Base-by-base conservation (phyloP, 2,329 filamentous ascomycete species). In the Cytospora leucostoma region DNA sequence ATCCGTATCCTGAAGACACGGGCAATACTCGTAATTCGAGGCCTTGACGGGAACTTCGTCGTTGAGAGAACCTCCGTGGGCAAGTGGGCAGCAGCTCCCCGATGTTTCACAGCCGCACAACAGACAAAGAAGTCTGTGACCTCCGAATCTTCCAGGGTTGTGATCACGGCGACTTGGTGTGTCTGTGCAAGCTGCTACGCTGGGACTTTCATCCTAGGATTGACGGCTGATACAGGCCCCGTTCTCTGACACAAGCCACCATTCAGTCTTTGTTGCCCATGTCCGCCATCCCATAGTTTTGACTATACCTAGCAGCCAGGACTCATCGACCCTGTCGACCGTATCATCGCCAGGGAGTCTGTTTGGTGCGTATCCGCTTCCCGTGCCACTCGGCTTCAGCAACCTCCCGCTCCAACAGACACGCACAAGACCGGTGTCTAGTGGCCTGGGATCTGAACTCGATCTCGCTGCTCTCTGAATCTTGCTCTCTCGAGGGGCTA, bases 31-130 rank as follows among this genome's bases (percentile, higher is more conserved):
- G 40, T 44, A n/a, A 17, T 44, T 44, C 66, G 51, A 63, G 65
- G 67, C 62, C 61, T 56, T 64, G 33, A 47, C 50, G 61, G 60
- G 13, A 27, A 57, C 33, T 49, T 38, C 38, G 51, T 33, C 37
- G 47, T 56, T 40, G 56, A 59, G 59, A 59, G 40, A 35, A 44
- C 51, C 44, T 52, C 47, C 47, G 40, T 57, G 67, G 65, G 67
- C 66, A 62, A 71, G 67, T 70, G 69, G 68, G 70, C 62, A 69
- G 68, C 68, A 58, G 62, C 62, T 67, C 65, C 62, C 70, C 68
- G 63, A 70, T 75, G 74, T 76, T 73, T 75, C 70, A 73, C 70
- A 67, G 67, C 67, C 62, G 64, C 68, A 66, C 68, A 65, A 62
- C 68, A 69, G 69, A 70, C 71, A 75, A 73, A 72, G 68, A 71